phyloP scores from a whole-genome alignment of 108 stramenopile genomes.

The Cyclotella sp. region DNA sequence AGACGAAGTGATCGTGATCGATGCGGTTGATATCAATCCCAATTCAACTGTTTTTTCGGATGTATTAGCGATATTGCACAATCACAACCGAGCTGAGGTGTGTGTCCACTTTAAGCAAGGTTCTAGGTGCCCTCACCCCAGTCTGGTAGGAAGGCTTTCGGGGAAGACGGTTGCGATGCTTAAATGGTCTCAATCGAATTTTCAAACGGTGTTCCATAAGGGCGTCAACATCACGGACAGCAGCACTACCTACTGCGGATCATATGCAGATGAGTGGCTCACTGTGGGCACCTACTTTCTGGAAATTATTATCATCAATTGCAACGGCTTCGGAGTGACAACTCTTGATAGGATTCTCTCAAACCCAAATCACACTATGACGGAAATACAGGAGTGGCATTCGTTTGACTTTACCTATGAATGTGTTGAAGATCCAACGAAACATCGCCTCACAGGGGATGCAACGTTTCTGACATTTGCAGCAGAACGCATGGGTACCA shows the following conservation, averaged over 20 bases:
- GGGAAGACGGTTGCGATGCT: conserved; percentile 5
- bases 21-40: neutral
- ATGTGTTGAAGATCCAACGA: conserved; percentile 1
- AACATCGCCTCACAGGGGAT: neutral
- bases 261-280: neutral
- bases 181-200: no score
- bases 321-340: neutral
- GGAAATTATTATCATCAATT: neutral
- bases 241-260: conserved; percentile 2
- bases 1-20: no score
- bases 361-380: neutral
- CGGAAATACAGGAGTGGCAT: neutral
- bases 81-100: neutral
- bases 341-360: neutral
- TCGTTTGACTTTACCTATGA: conserved; percentile 5
- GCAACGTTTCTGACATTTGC: neutral
- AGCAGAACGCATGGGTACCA: neutral
- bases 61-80: neutral
- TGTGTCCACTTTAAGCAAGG: neutral
- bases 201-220: neutral
- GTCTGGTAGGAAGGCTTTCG: conserved; percentile 4
- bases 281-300: neutral
- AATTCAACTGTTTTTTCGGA: conserved; percentile 1
- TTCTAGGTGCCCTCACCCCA: neutral
- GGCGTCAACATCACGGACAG: neutral